Evolutionary conservation across 345 rosid species (phyloP).

Genomic region (Lenwebbia sp.): DNA sequence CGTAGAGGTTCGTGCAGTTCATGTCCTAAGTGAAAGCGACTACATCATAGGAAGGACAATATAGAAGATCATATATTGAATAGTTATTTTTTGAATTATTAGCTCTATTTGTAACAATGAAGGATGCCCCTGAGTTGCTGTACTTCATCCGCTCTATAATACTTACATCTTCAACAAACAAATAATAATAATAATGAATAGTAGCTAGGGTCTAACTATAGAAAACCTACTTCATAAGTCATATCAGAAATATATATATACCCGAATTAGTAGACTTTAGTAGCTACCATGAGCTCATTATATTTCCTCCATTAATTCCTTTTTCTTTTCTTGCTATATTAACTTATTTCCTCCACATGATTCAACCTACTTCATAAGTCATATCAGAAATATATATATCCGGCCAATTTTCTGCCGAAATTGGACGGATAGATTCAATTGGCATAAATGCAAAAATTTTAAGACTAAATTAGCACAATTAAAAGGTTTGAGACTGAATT

Average conservation of each 20-base stretch:
- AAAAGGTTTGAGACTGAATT: too few relatives aligned
- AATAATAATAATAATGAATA: background rate
- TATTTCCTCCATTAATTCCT: background rate
- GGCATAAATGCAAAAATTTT: too few relatives aligned
- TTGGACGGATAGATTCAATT: too few relatives aligned
- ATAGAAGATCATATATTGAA: background rate
- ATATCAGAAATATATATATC: too few relatives aligned
- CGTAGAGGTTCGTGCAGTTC: background rate
- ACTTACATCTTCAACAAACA: too few relatives aligned
- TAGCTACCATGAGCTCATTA: background rate
- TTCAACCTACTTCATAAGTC: too few relatives aligned
- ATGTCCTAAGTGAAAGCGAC: background rate
- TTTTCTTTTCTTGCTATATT: background rate
- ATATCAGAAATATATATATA: background rate
- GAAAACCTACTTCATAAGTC: background rate
- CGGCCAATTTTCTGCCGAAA: too few relatives aligned
- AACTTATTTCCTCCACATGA: background rate
- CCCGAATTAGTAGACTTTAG: background rate
- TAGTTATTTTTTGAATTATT: background rate
- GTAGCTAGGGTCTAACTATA: background rate
- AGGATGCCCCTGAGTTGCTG: too few relatives aligned
- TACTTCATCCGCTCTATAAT: too few relatives aligned
- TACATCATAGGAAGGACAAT: background rate
- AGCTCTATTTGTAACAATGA: too few relatives aligned
- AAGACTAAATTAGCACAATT: too few relatives aligned